Evolutionary conservation across 78 protist species (phyloP), one percentile per base, ranked within the genome.

Genomic region (Salpingoeca rosetta): DNA sequence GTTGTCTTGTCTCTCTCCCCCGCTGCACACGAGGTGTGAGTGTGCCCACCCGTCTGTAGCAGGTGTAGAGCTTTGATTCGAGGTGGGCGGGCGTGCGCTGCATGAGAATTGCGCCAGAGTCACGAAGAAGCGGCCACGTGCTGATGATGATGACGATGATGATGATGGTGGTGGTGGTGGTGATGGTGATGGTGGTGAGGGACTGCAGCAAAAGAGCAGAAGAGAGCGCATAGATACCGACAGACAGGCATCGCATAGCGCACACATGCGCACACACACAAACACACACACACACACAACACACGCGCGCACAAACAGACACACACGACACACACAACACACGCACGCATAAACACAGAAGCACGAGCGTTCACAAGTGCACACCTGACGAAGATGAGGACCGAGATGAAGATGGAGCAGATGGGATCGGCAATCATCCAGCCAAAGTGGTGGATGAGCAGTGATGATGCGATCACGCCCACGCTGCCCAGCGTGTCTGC

Each of bases 401-500:
- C 87, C 38, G 95, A 43, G 76, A 97, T 93, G 82, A 83, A 75
- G 76, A 95, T 45, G 44, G 97, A 94, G 84, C 96, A 91, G 28
- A 97, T 88, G 35, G 99, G 96, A 79, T 97, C 99, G 45, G 96
- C 96, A 24, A 86, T 36, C n/a, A 73, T 45, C 92, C 88, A 93
- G 12, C 93, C 95, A 77, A 85, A 91, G 44, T 45, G 37, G 27
- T 88, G 88, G 79, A 97, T 91, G 74, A 95, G 83, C 38, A 94
- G 77, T 25, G 96, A 89, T 36, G 95, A 87, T 31, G 90, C 57
- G 83, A 97, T 95, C n/a, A 97, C 99, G 25, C 98, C 98, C 42
- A 97, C 97, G 72, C 91, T 81, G 11, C 98, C 99, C 35, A 97
- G 82, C 12, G 98, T 93, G 84, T 97, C 99, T 24, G 99, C 99